phyloP scores from a whole-genome alignment of 257 asterid species.

The Asclepias syriaca region DNA sequence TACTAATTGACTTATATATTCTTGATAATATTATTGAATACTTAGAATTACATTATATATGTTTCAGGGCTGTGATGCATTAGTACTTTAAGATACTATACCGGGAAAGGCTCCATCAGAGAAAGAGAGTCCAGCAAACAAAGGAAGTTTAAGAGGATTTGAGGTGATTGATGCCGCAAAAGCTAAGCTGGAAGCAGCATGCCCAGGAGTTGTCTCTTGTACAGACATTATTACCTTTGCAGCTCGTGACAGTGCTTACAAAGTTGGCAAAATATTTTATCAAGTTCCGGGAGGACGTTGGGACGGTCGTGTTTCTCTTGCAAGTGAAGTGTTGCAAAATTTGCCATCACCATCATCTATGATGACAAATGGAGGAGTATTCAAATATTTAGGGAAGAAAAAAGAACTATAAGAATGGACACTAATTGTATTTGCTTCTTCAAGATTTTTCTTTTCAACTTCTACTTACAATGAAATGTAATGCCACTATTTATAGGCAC shows the following conservation, averaged over 20 bases:
- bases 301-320: slow-evolving; percentile 40
- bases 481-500: too few species aligned
- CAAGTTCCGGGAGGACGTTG: slow-evolving; percentile 52
- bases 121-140: slow-evolving; percentile 38
- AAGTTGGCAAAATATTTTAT: slow-evolving; percentile 36
- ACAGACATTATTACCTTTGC: slow-evolving; percentile 64
- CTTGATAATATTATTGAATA: too few species aligned
- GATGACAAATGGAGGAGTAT: too few species aligned
- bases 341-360: slow-evolving; percentile 53
- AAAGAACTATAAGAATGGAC: too few species aligned
- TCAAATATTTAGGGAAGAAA: too few species aligned
- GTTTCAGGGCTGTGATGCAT: slow-evolving; percentile 56
- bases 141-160: slow-evolving; percentile 50
- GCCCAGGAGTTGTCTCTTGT: slow-evolving; percentile 52
- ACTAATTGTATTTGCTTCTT: too few species aligned
- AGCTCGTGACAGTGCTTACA: slow-evolving; percentile 52
- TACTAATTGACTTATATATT: too few species aligned
- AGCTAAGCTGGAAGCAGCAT: slow-evolving; percentile 36
- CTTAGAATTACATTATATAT: too few species aligned
- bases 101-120: slow-evolving; percentile 34
- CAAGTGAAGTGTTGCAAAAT: slow-evolving; percentile 27
- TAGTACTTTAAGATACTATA: slow-evolving; percentile 38
- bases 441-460: too few species aligned
- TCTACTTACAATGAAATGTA: too few species aligned
- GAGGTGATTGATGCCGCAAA: slow-evolving; percentile 58